Evolutionary conservation across 768 basidiomycete genomes (phyloP).

Genomic region (Hebeloma cylindrosporum): DNA sequence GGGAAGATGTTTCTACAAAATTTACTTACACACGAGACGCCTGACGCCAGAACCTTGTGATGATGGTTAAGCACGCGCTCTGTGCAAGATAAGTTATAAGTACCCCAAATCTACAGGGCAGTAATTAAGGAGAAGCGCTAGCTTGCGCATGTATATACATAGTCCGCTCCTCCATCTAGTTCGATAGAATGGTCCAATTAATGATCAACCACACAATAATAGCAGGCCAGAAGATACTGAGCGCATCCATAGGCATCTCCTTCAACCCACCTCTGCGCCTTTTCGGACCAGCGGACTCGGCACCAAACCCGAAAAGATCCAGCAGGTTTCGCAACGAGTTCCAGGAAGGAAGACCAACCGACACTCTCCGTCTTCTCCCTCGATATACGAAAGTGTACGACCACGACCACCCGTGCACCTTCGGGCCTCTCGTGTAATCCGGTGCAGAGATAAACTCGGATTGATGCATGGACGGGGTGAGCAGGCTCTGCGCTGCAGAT

Average conservation of each 20-base stretch:
- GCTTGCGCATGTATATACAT: too few species aligned
- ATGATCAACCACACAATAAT: conserved; percentile 36
- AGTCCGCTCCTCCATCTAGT: too few species aligned
- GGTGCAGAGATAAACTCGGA: conserved; percentile 42
- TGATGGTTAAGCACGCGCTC: too few species aligned
- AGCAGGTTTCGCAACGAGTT: conserved; percentile 21
- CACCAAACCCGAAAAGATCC: conserved; percentile 20
- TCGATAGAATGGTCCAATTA: conserved; percentile 36
- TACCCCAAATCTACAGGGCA: too few species aligned
- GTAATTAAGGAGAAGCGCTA: too few species aligned
- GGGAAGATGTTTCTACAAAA: too few species aligned
- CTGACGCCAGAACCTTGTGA: too few species aligned
- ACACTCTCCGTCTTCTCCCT: conserved; percentile 56
- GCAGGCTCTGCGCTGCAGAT: conserved; percentile 9
- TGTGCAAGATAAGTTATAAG: too few species aligned
- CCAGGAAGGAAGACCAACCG: conserved; percentile 41
- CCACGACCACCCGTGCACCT: conserved; percentile 35
- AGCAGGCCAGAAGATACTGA: conserved; percentile 39
- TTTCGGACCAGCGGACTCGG: not conserved
- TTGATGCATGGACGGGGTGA: conserved; percentile 13
- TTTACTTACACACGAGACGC: too few species aligned
- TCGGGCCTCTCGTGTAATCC: conserved; percentile 19
- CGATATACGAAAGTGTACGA: conserved; percentile 56
- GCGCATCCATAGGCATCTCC: conserved; percentile 31
- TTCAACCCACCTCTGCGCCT: conserved; percentile 10